Base-by-base conservation (phyloP, 768 basidiomycete species). In the Polyporus arcularius region DNA sequence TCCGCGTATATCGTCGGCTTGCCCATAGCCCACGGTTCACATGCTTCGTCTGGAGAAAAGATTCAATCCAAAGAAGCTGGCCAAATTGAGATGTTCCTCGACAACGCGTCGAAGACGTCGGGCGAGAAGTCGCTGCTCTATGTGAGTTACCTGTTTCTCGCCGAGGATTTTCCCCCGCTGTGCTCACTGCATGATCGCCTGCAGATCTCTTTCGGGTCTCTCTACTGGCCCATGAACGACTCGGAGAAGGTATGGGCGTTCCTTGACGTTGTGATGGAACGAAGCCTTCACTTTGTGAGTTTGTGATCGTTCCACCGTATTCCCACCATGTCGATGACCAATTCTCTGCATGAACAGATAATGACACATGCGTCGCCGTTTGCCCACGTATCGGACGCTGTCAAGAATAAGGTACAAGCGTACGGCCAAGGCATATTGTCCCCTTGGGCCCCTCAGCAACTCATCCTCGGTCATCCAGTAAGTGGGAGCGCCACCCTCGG, bases 41-140 rank as follows among this genome's bases (percentile, higher is more conserved):
- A n/a, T 12, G 47, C 54, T 8, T 18, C 41, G 0, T 15, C 28
- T 2, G 15, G 28, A 12, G 59, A 60, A 28, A 55, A 41, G 53
- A 55, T 28, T 12, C 54, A 32, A 43, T 50, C 53, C 1, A 4
- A 21, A 8, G 41, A 55, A 2, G 31, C 48, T 0, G 32, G 26
- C 4, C 15, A 38, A 11, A 59, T 65, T 15, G 48, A 60, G 26
- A 45, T 18, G 0, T 60, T 67, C 38, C 32, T 67, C 9, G 56
- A 64, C 40, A 21, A 48, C 3, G 55, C 59, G 1, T 35, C 63
- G 11, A 32, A 40, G 11, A 42, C 31, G n/a, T 52, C 63, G 18
- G 68, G 68, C 6, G 46, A 55, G 40, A 59, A 58, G 26, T 67
- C 68, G 1, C n/a, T 68, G 4, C 18, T 70, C 21, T 70, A 70